Conservation (phyloP, 768 basidiomycete species). For the Pleurotus tuoliensis region DNA sequence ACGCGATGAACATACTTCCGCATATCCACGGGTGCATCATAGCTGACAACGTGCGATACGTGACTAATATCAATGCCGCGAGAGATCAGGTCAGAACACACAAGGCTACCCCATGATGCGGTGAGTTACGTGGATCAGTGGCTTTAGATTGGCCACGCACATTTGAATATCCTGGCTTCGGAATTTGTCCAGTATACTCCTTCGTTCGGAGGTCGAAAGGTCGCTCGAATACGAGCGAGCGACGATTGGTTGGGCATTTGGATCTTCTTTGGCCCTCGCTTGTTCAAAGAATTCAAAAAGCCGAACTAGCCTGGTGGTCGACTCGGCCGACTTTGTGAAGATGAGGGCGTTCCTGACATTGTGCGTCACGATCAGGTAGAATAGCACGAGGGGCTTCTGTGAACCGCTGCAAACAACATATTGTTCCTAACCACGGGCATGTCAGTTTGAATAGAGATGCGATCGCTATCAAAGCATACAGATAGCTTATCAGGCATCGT, state of each 20-base stretch:
- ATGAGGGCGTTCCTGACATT: constrained; percentile 71
- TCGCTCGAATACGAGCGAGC: constrained; percentile 85
- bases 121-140: neutral
- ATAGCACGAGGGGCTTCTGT: constrained; percentile 85
- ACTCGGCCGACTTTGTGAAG: constrained; percentile 97
- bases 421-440: constrained; percentile 58
- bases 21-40: constrained; percentile 97
- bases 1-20: constrained; percentile 98
- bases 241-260: constrained; percentile 14
- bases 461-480: constrained; percentile 36
- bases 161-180: constrained; percentile 77
- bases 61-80: constrained; percentile 94
- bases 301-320: constrained; percentile 74
- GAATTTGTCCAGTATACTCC: constrained; percentile 74
- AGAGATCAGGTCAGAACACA: constrained; percentile 96
- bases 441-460: neutral
- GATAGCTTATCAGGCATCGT: constrained; percentile 76
- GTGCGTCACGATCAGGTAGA: constrained; percentile 72
- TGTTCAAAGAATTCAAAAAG: constrained; percentile 81
- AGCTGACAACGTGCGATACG: constrained; percentile 90
- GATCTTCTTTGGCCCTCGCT: constrained; percentile 21
- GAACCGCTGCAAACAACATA: constrained; percentile 78
- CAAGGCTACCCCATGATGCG: constrained; percentile 39
- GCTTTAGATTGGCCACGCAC: constrained; percentile 38
- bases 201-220: constrained; percentile 68